phyloP scores from a whole-genome alignment of 345 rosid species.

The Salix suchowensis region DNA sequence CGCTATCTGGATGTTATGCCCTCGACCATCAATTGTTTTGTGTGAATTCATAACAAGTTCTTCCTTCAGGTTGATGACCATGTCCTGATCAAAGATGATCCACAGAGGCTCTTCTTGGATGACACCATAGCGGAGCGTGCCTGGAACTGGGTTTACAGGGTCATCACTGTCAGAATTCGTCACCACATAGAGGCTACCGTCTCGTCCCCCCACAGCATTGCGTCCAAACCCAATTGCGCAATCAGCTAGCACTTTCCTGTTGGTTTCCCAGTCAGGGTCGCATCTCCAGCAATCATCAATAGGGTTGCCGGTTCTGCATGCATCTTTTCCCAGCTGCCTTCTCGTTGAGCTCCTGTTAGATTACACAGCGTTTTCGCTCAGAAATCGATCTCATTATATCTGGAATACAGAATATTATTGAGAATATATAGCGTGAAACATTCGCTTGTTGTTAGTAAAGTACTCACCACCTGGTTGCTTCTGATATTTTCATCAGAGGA shows the following conservation, averaged over 20 bases:
- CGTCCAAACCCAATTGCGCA: conserved; percentile 30
- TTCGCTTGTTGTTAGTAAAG: not conserved
- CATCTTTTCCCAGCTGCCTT: conserved; percentile 2
- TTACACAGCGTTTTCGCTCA: not conserved
- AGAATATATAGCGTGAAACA: not conserved
- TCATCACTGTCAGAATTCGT: conserved; percentile 16
- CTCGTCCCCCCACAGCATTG: conserved; percentile 18
- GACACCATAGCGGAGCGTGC: conserved; percentile 24
- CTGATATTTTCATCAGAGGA: not conserved
- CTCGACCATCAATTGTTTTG: conserved; percentile 29
- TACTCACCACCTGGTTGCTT: conserved; percentile 25
- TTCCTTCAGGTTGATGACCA: conserved; percentile 20
- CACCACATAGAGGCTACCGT: conserved; percentile 23
- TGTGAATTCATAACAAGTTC: conserved; percentile 23
- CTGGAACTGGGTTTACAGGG: conserved; percentile 21
- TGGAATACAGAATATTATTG: too few species aligned
- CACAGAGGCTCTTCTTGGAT: conserved; percentile 26
- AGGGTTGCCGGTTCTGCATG: conserved; percentile 26
- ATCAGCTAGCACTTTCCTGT: conserved; percentile 24
- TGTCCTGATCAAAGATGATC: conserved; percentile 22
- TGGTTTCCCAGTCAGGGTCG: conserved; percentile 19
- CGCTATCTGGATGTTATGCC: conserved; percentile 17
- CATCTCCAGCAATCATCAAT: conserved; percentile 33
- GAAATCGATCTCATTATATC: too few species aligned
- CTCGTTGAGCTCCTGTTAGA: conserved; percentile 25